A percentile compares a stretch with the other conserved stretches of the same genome.
phyloP scores from a whole-genome alignment of 345 rosid genomes.

The rapeseed (Brassica napus) region DNA sequence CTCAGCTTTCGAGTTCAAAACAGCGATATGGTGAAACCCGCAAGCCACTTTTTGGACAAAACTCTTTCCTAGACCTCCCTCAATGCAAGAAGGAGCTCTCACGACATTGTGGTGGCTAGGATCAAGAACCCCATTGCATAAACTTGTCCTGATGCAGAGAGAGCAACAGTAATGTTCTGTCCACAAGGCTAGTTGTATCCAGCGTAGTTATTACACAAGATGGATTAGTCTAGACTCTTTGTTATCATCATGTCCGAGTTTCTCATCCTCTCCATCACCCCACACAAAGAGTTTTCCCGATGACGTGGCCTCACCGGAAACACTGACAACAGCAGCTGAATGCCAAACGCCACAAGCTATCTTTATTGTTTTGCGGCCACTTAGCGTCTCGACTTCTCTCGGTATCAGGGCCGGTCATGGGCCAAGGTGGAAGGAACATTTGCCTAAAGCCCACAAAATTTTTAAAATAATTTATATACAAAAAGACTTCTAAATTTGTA shows the following conservation, averaged over 20 bases:
- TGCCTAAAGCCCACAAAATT: too few relatives aligned
- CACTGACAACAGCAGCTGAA: constrained; percentile 62
- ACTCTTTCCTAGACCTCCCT: constrained; percentile 46
- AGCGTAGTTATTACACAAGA: constrained; percentile 43
- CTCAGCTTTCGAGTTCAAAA: constrained; percentile 57
- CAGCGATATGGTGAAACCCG: constrained; percentile 62
- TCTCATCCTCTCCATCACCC: constrained; percentile 67
- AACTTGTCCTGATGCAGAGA: constrained; percentile 53
- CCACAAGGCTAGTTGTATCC: constrained; percentile 58
- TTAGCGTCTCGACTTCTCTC: constrained; percentile 57
- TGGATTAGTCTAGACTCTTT: constrained; percentile 51
- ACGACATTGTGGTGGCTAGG: constrained; percentile 50
- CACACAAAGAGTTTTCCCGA: constrained; percentile 60
- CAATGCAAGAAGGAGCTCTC: constrained; percentile 51
- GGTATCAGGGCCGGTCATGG: constrained; percentile 29
- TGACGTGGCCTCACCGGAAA: constrained; percentile 35
- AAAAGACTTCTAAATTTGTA: too few relatives aligned
- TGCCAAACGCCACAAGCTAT: constrained; percentile 71
- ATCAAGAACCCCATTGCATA: constrained; percentile 56
- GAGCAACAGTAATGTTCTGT: constrained; percentile 56
- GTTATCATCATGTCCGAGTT: constrained; percentile 60
- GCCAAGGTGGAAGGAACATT: too few relatives aligned
- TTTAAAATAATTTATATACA: too few relatives aligned
- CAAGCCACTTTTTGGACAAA: constrained; percentile 58
- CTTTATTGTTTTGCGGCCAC: constrained; percentile 46